Percentiles rank a stretch among this genome's conserved stretches.
These are phyloP conservation scores for Musa schizocarpa DNA, from an alignment of 176 grass and related monocot genomes.

Conservation along the genomic window DNA sequence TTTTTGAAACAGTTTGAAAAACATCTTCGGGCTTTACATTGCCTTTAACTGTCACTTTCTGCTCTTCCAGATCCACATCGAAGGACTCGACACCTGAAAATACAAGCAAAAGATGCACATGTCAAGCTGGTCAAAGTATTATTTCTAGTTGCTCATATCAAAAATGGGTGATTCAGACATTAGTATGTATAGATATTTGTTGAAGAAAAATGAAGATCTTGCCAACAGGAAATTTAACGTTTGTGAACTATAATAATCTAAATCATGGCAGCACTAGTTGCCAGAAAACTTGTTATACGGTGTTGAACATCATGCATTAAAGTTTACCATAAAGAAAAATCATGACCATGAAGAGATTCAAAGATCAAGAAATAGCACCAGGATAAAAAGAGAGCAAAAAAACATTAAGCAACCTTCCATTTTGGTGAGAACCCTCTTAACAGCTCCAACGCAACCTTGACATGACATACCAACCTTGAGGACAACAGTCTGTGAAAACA, in stretches of 20 bases:
- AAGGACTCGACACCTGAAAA: conserved; percentile 66
- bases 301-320: too few relatives aligned
- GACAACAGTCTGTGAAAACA: conserved; percentile 52
- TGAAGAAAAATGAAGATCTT: too few relatives aligned
- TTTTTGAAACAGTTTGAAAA: conserved; percentile 75
- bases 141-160: neutral
- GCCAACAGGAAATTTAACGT: too few relatives aligned
- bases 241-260: too few relatives aligned
- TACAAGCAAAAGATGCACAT: conserved; percentile 10
- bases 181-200: neutral
- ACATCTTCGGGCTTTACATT: conserved; percentile 66
- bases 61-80: conserved; percentile 69
- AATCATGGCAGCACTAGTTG: too few relatives aligned
- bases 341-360: neutral
- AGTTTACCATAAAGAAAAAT: neutral
- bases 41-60: conserved; percentile 87
- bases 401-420: conserved; percentile 51
- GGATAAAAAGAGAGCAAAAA: conserved; percentile 4
- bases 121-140: neutral
- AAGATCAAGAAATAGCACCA: neutral
- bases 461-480: conserved; percentile 89
- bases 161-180: neutral
- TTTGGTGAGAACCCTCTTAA: conserved; percentile 64
- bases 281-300: too few relatives aligned
- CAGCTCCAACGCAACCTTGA: conserved; percentile 60